Evolutionary conservation across 2,329 filamentous ascomycete species (phyloP).

Genomic region (Cadophora sp.): DNA sequence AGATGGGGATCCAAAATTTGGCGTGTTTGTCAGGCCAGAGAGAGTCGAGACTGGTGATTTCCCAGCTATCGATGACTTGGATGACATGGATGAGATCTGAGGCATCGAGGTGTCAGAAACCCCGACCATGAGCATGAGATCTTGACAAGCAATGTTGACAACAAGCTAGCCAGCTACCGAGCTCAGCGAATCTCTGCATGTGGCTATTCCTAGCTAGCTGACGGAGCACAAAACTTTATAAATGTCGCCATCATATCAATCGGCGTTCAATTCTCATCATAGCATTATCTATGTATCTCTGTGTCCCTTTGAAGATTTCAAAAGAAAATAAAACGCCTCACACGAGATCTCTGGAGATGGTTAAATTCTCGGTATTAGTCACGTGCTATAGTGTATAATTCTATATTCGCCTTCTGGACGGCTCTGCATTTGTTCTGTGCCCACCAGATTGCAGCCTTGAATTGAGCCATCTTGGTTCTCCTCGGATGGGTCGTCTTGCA

Average conservation of each 20-base stretch:
- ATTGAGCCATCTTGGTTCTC: no score
- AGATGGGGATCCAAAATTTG: constrained; percentile 67
- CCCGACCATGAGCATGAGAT: background rate
- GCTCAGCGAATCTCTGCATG: background rate
- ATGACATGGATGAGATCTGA: constrained; percentile 79
- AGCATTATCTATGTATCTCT: no score
- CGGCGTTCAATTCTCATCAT: background rate
- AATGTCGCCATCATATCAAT: background rate
- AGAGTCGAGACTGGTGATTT: constrained; percentile 79
- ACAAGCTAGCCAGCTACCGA: background rate
- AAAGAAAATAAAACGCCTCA: background rate
- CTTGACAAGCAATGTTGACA: background rate
- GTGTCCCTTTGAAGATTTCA: no score
- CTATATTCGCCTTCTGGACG: no score
- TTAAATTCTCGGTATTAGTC: no score
- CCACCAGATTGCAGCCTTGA: no score
- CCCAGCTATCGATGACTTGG: constrained; percentile 72
- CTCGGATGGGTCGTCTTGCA: no score
- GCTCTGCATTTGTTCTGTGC: no score
- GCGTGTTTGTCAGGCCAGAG: constrained; percentile 81
- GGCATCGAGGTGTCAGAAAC: background rate
- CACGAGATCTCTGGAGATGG: no score
- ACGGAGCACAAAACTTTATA: background rate
- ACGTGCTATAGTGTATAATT: no score
- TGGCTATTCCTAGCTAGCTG: background rate